phyloP scores from a whole-genome alignment of 2,329 filamentous ascomycete genomes.

The Aureobasidium uvarum region DNA sequence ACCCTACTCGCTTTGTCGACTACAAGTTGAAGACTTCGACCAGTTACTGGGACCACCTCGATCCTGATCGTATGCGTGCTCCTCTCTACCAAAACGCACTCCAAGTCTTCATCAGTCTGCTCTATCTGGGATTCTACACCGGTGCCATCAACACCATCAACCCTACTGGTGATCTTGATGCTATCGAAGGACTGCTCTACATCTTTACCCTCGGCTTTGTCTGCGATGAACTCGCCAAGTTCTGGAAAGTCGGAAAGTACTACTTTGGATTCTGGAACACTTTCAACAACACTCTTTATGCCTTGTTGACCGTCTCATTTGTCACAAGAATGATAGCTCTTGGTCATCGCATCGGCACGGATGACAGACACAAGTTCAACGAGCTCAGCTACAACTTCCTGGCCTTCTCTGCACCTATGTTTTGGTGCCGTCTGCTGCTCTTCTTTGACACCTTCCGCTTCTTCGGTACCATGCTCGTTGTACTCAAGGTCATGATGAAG shows the following conservation, averaged over 20 bases:
- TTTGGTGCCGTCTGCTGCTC: conserved; percentile 88
- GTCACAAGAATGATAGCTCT: conserved; percentile 76
- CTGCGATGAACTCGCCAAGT: conserved; percentile 80
- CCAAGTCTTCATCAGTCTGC: conserved; percentile 77
- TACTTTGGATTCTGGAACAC: conserved; percentile 97
- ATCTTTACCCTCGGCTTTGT: conserved; percentile 89
- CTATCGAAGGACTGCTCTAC: conserved; percentile 81
- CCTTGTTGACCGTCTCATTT: conserved; percentile 74
- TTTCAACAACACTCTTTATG: conserved; percentile 84
- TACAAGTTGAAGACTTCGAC: conserved; percentile 80
- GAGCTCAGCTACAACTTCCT: conserved; percentile 89
- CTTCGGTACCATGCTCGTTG: conserved; percentile 97
- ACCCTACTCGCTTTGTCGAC: conserved; percentile 83
- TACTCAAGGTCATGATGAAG: conserved; percentile 70
- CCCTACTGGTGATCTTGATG: conserved; percentile 74
- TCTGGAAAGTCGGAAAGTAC: conserved; percentile 89
- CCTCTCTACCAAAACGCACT: conserved; percentile 90
- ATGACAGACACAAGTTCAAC: conserved; percentile 64
- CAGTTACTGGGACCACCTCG: conserved; percentile 75
- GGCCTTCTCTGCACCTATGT: conserved; percentile 91
- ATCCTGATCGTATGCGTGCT: conserved; percentile 90
- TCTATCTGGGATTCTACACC: conserved; percentile 84
- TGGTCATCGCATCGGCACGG: conserved; percentile 53
- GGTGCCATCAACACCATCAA: conserved; percentile 94
- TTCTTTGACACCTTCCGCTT: conserved; percentile 93